phyloP scores from a whole-genome alignment of 495 filamentous ascomycete genomes.

The Lepidopterella palustris region DNA sequence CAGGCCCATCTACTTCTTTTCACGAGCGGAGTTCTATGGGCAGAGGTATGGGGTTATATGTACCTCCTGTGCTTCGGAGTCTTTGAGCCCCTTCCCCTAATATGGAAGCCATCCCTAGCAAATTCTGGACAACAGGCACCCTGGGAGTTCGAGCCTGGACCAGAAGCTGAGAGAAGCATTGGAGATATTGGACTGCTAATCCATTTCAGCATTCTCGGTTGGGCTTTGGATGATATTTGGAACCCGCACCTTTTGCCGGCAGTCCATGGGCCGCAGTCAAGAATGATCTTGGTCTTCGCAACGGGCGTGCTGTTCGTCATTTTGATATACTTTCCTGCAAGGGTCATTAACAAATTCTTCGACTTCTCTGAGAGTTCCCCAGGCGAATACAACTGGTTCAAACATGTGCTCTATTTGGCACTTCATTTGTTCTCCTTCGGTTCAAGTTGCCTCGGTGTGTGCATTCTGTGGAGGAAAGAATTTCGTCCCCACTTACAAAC shows the following conservation, averaged over 20 bases:
- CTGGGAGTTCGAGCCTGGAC: no score
- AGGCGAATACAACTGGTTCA: not conserved
- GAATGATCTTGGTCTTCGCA: no score
- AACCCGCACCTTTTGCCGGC: no score
- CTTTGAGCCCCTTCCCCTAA: not conserved
- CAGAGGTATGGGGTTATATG: not conserved
- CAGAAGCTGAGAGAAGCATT: no score
- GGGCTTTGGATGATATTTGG: no score
- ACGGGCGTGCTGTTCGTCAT: not conserved
- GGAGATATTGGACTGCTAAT: no score
- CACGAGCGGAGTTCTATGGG: not conserved
- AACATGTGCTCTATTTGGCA: not conserved
- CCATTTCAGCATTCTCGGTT: no score
- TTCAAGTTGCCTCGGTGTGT: no score
- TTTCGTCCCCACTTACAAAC: no score
- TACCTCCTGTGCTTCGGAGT: not conserved
- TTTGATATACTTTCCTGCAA: not conserved
- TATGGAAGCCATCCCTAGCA: not conserved
- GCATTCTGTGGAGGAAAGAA: no score
- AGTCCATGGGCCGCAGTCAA: no score
- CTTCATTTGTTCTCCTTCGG: not conserved
- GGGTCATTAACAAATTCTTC: not conserved
- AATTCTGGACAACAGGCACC: no score
- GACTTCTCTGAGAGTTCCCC: not conserved
- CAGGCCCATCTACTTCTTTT: not conserved